These are phyloP conservation scores for Ascomycota sp. DNA, from an alignment of 2,329 filamentous ascomycete species.

Conservation along the genomic window DNA sequence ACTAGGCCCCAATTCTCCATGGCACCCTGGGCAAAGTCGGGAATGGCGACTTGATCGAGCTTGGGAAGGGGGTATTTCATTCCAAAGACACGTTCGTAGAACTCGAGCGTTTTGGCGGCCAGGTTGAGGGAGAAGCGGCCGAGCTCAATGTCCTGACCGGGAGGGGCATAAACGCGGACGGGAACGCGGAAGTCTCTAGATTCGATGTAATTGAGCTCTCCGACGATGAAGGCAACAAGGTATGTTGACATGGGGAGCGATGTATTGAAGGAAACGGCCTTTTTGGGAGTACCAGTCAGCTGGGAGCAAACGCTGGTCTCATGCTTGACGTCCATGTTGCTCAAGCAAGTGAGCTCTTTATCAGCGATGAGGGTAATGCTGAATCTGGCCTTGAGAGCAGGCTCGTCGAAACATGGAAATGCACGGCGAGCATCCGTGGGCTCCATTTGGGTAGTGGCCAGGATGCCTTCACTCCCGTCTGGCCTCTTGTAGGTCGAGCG, in stretches of 20 bases:
- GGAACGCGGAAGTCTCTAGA: constrained; percentile 81
- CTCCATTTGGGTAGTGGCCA: constrained; percentile 92
- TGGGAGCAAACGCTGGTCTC: constrained; percentile 41
- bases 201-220: constrained; percentile 85
- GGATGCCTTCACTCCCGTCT: constrained; percentile 58
- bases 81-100: constrained; percentile 68
- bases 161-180: constrained; percentile 82
- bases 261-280: constrained; percentile 79
- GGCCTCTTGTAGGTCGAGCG: constrained; percentile 76
- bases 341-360: constrained; percentile 74
- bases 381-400: constrained; percentile 80
- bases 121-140: constrained; percentile 80
- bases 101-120: constrained; percentile 71
- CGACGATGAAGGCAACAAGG: constrained; percentile 80
- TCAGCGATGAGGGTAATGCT: constrained; percentile 82
- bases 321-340: constrained; percentile 86
- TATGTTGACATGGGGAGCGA: constrained; percentile 94
- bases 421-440: constrained; percentile 81
- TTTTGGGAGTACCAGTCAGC: constrained; percentile 26
- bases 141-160: constrained; percentile 75
- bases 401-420: constrained; percentile 94
- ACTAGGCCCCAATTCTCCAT: constrained; percentile 99
- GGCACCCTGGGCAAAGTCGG: constrained; percentile 84
- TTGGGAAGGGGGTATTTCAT: constrained; percentile 38
- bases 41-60: constrained; percentile 62